Evolutionary conservation across 208 protist species (phyloP).

Genomic region (Endotrypanum monterogeii): DNA sequence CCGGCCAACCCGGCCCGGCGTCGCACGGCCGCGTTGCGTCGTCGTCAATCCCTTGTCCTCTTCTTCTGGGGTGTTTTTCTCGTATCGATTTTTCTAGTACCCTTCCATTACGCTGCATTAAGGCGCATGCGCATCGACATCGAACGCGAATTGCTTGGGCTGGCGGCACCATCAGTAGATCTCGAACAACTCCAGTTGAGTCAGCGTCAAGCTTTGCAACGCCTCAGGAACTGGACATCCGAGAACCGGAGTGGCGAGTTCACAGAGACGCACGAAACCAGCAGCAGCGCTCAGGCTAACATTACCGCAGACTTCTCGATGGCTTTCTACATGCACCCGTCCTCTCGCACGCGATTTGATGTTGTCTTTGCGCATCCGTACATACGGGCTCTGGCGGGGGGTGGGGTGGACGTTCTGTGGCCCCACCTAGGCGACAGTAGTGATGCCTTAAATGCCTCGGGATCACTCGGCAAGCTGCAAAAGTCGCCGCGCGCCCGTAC

Average conservation of each 20-base stretch:
- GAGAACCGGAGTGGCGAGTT: background rate
- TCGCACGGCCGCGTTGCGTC: constrained; percentile 32
- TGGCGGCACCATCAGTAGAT: constrained; percentile 12
- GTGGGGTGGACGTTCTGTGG: constrained; percentile 21
- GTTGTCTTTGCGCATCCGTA: constrained; percentile 28
- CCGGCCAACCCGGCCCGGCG: constrained; percentile 28
- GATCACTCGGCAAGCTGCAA: background rate
- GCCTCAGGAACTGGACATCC: background rate
- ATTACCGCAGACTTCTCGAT: constrained; percentile 14
- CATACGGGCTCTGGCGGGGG: constrained; percentile 14
- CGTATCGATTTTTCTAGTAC: constrained; percentile 47
- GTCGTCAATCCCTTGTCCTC: constrained; percentile 39
- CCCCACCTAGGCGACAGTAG: background rate
- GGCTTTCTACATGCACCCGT: constrained; percentile 22
- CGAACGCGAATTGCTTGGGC: constrained; percentile 22
- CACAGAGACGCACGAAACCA: background rate
- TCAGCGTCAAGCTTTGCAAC: constrained; percentile 13
- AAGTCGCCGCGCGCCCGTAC: constrained; percentile 1
- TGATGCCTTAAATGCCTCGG: background rate
- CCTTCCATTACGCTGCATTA: constrained; percentile 41
- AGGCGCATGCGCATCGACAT: constrained; percentile 27
- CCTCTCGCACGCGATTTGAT: constrained; percentile 6
- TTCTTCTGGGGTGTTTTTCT: constrained; percentile 43
- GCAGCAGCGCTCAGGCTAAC: background rate
- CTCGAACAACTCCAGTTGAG: background rate